phyloP scores from a whole-genome alignment of 805 yeast genomes.

The Teunomyces stri region DNA sequence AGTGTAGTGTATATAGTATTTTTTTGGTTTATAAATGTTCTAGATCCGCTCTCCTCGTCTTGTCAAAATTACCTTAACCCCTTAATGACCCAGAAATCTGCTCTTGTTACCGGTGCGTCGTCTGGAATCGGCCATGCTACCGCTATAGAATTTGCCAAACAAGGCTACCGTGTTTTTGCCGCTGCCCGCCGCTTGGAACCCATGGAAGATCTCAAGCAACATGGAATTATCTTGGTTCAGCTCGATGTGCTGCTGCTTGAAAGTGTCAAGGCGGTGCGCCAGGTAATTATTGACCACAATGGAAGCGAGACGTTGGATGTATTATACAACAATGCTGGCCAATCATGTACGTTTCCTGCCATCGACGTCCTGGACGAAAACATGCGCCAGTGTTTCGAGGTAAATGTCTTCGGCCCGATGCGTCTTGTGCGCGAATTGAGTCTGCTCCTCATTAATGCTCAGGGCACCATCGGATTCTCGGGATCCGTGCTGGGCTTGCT shows the following conservation, averaged over 20 bases:
- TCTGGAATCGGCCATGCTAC: conserved; percentile 55
- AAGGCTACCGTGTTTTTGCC: conserved; percentile 64
- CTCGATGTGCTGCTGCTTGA: conserved; percentile 59
- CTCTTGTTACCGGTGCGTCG: conserved; percentile 57
- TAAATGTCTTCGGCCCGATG: conserved; percentile 70
- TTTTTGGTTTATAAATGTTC: too few species aligned
- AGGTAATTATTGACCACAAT: conserved; percentile 39
- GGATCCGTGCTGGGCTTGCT: conserved; percentile 67
- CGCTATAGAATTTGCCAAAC: conserved; percentile 46
- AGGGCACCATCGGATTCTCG: conserved; percentile 70
- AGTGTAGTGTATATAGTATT: neutral
- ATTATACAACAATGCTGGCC: conserved; percentile 76
- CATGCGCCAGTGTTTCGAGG: conserved; percentile 52
- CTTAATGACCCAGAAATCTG: conserved; percentile 33
- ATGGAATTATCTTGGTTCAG: conserved; percentile 44
- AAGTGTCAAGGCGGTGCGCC: conserved; percentile 45
- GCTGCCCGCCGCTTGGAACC: conserved; percentile 67
- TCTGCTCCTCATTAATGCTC: conserved; percentile 55
- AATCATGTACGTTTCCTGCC: conserved; percentile 70
- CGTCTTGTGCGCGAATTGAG: conserved; percentile 59
- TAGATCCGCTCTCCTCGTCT: too few species aligned
- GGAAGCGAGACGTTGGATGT: conserved; percentile 52
- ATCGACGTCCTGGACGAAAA: conserved; percentile 59
- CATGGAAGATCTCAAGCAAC: conserved; percentile 50
- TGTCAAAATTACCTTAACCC: too few species aligned